phyloP scores from a whole-genome alignment of 2,329 filamentous ascomycete species.

The Talaromyces sp. region DNA sequence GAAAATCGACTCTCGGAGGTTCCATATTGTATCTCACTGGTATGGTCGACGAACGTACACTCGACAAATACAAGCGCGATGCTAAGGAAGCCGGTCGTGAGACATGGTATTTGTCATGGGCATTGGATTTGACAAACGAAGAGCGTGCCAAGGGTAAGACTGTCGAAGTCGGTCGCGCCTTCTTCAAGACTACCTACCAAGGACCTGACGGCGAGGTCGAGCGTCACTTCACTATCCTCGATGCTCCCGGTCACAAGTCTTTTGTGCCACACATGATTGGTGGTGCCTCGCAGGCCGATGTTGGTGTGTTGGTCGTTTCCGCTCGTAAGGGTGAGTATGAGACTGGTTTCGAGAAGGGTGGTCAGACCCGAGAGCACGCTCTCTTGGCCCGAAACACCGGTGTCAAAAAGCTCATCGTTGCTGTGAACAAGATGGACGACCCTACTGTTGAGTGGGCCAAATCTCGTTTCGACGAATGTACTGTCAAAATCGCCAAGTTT shows the following conservation, averaged over 20 bases:
- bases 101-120: constrained; percentile 99
- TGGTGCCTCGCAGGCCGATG: constrained; percentile 85
- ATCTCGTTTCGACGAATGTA: constrained; percentile 89
- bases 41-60: constrained; percentile 98
- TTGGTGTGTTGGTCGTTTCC: constrained; percentile 93
- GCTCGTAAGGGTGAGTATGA: constrained; percentile 98
- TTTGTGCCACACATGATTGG: constrained; percentile 99
- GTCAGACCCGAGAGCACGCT: constrained; percentile 95
- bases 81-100: constrained; percentile 95
- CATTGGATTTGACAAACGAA: constrained; percentile 93
- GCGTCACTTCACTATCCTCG: constrained; percentile 91
- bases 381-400: constrained; percentile 97
- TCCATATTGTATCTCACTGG: constrained; percentile 89
- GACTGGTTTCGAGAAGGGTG: constrained; percentile 94
- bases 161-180: constrained; percentile 91
- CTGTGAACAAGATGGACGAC: constrained; percentile 99
- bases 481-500: constrained; percentile 79
- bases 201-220: constrained; percentile 59
- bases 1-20: constrained; percentile 93
- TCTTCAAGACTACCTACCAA: constrained; percentile 71
- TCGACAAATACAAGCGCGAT: constrained; percentile 97
- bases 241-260: constrained; percentile 96
- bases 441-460: constrained; percentile 94
- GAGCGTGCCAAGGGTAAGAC: constrained; percentile 96
- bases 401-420: constrained; percentile 93